These are phyloP conservation scores for Pyrenochaeta sp. DNA, from an alignment of 2,329 filamentous ascomycete genomes.

Conservation along the genomic window DNA sequence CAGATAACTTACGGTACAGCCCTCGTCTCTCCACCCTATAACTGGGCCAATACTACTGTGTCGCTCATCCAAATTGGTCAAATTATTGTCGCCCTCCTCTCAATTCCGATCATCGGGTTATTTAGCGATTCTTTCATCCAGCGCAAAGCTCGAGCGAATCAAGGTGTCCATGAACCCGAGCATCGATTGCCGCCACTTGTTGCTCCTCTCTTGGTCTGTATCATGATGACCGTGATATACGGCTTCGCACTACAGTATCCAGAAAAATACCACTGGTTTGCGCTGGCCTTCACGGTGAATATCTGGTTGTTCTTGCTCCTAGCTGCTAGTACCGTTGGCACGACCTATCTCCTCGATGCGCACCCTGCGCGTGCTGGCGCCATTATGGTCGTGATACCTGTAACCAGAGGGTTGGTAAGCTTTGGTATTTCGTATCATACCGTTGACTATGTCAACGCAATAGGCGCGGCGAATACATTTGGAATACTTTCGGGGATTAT, in stretches of 20 bases:
- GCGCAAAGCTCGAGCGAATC: conserved; percentile 34
- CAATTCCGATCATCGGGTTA: conserved; percentile 29
- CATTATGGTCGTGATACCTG: conserved; percentile 18
- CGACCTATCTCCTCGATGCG: conserved; percentile 13
- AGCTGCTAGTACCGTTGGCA: conserved; percentile 15
- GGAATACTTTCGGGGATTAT: conserved; percentile 9
- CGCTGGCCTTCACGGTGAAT: conserved; percentile 13
- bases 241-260: conserved; percentile 6
- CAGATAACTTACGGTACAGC: conserved; percentile 7
- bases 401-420: conserved; percentile 11
- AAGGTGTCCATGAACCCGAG: conserved; percentile 48
- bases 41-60: conserved; percentile 9
- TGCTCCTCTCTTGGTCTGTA: conserved; percentile 47
- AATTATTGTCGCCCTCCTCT: conserved; percentile 39
- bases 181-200: conserved; percentile 49
- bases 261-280: conserved; percentile 14
- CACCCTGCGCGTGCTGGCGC: conserved; percentile 7
- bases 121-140: conserved; percentile 42
- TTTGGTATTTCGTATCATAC: conserved; percentile 15
- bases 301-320: conserved; percentile 11
- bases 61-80: conserved; percentile 16
- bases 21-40: conserved; percentile 6
- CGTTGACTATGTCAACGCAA: conserved; percentile 11
- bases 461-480: conserved; percentile 11
- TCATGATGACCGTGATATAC: conserved; percentile 11